Percentiles rank a stretch among this genome's conserved stretches.
phyloP scores from a whole-genome alignment of 305 asterid species.

The Fraxinus sp. region DNA sequence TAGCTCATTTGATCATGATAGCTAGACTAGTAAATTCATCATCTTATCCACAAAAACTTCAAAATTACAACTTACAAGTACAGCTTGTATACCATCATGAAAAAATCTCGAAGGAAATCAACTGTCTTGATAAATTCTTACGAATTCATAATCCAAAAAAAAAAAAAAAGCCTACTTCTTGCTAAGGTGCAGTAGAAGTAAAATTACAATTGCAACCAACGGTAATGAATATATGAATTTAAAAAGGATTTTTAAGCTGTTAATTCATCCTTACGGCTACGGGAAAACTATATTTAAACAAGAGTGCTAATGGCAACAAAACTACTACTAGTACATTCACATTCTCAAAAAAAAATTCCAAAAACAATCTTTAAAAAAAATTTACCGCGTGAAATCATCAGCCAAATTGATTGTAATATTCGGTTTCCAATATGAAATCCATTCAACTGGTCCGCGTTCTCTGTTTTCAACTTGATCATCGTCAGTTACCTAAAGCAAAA shows the following conservation, averaged over 20 bases:
- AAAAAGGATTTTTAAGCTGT: neutral
- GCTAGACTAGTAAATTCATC: neutral
- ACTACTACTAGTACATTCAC: too few species aligned
- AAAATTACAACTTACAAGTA: neutral
- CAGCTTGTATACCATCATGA: neutral
- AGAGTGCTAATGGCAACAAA: too few species aligned
- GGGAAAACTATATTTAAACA: slow-evolving; percentile 7
- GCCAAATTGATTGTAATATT: slow-evolving; percentile 88
- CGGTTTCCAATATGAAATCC: slow-evolving; percentile 93
- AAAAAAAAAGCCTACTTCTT: neutral
- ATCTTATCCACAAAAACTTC: neutral
- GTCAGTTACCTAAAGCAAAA: slow-evolving; percentile 53
- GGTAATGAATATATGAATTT: neutral
- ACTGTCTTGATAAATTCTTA: neutral
- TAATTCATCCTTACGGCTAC: neutral
- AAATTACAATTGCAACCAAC: neutral
- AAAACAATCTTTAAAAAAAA: slow-evolving; percentile 14
- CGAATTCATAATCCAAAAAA: neutral
- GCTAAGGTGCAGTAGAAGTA: neutral
- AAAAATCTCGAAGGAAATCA: neutral
- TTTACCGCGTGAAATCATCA: slow-evolving; percentile 88
- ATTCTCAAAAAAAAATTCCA: neutral
- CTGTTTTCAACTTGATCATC: slow-evolving; percentile 52
- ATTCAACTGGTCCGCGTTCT: slow-evolving; percentile 64
- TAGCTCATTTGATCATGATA: neutral